Evolutionary conservation across 495 filamentous ascomycete species (phyloP).

Genomic region (Penicillium desertorum): DNA sequence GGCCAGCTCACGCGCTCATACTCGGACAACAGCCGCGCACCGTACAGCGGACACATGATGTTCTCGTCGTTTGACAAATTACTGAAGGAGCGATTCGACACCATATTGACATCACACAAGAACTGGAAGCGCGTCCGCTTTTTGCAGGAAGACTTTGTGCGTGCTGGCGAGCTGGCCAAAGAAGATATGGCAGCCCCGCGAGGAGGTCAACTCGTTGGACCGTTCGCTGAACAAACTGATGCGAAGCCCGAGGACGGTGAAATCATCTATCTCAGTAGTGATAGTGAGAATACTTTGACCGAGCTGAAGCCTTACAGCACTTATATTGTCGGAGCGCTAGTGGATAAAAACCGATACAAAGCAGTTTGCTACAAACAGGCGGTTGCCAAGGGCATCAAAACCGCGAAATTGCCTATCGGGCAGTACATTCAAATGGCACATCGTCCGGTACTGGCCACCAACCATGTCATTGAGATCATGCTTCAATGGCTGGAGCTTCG

Average conservation of each 20-base stretch:
- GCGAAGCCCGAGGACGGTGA: constrained; percentile 50
- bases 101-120: constrained; percentile 61
- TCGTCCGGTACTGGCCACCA: constrained; percentile 80
- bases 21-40: constrained; percentile 73
- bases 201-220: constrained; percentile 55
- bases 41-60: constrained; percentile 64
- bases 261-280: constrained; percentile 83
- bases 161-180: constrained; percentile 59
- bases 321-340: constrained; percentile 92
- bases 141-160: constrained; percentile 65
- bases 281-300: constrained; percentile 77
- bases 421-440: constrained; percentile 87
- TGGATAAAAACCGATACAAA: constrained; percentile 95
- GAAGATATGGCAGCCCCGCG: constrained; percentile 55
- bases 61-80: constrained; percentile 74
- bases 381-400: constrained; percentile 68
- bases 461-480: constrained; percentile 97
- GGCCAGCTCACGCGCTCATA: constrained; percentile 84
- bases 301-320: constrained; percentile 78
- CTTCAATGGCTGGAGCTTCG: constrained; percentile 81
- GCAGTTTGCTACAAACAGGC: constrained; percentile 87
- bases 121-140: constrained; percentile 79
- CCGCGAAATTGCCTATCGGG: constrained; percentile 88
- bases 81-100: constrained; percentile 78
- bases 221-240: constrained; percentile 47